Conservation (phyloP, 1,284 basidiomycete genomes). For the Tilletiaria anomala region DNA sequence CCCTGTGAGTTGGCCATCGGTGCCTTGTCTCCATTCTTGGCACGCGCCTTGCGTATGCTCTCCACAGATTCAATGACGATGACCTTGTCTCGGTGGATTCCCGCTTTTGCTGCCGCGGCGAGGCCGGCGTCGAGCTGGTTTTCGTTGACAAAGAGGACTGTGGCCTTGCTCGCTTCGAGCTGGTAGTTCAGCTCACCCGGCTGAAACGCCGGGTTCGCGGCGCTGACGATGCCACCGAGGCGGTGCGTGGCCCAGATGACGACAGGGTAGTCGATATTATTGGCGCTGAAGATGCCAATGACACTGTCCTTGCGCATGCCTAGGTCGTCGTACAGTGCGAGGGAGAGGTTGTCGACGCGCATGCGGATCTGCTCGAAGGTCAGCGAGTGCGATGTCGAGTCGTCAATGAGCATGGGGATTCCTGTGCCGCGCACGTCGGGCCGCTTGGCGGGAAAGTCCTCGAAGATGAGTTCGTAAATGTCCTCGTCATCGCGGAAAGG, state of each 20-base stretch:
- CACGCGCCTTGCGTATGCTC: slow-evolving; percentile 11
- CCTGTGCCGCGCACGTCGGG: slow-evolving; percentile 19
- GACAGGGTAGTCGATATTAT: slow-evolving; percentile 51
- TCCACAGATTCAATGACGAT: slow-evolving; percentile 14
- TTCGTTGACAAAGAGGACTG: slow-evolving; percentile 51
- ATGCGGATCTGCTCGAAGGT: slow-evolving; percentile 19
- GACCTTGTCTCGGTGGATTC: slow-evolving; percentile 45
- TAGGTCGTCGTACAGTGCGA: slow-evolving; percentile 7
- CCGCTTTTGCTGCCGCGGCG: slow-evolving; percentile 46
- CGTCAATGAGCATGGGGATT: slow-evolving; percentile 21
- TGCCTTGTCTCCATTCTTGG: slow-evolving; percentile 7
- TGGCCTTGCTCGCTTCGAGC: slow-evolving; percentile 46
- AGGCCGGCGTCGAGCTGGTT: slow-evolving; percentile 44
- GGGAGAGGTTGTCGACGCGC: slow-evolving; percentile 12
- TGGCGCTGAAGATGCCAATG: slow-evolving; percentile 19
- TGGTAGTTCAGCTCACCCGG: slow-evolving; percentile 49
- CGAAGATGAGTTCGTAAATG: no score
- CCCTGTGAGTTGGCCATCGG: slow-evolving; percentile 4
- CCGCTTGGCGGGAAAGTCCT: slow-evolving; percentile 19
- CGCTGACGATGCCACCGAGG: slow-evolving; percentile 57
- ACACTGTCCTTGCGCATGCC: slow-evolving; percentile 9
- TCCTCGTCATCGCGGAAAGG: no score
- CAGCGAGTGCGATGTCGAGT: slow-evolving; percentile 14
- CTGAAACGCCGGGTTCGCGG: slow-evolving; percentile 57
- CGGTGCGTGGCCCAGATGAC: slow-evolving; percentile 60